Conservation (phyloP, 805 yeast species). For the Scheffersomyces stipitis region DNA sequence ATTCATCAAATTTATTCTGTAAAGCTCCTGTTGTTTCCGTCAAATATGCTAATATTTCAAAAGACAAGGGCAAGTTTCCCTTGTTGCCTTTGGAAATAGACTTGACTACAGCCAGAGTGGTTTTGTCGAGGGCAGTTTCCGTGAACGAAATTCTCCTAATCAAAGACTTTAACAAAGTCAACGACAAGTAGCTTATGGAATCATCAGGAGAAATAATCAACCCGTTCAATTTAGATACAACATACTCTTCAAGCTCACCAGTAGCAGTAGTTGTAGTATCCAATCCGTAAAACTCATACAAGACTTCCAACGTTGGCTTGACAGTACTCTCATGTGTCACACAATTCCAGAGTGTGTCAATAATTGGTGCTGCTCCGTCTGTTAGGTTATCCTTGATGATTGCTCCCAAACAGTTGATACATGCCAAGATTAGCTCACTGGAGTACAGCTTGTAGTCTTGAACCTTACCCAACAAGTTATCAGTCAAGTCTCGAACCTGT, state of each 20-base stretch:
- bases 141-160: conserved; percentile 6
- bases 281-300: conserved; percentile 8
- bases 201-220: conserved; percentile 30
- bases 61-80: not conserved
- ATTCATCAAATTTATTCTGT: not conserved
- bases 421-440: conserved; percentile 27
- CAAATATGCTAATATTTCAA: conserved; percentile 1
- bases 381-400: conserved; percentile 11
- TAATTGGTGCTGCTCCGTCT: conserved; percentile 6
- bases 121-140: conserved; percentile 3
- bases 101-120: conserved; percentile 3
- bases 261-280: conserved; percentile 9
- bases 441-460: conserved; percentile 23
- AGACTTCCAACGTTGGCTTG: conserved; percentile 24
- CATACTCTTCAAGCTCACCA: conserved; percentile 12
- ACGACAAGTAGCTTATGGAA: conserved; percentile 7
- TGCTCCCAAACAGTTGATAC: conserved; percentile 25
- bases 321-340: conserved; percentile 27
- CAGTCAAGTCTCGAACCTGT: conserved; percentile 1
- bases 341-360: conserved; percentile 19
- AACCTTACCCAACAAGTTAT: conserved; percentile 12
- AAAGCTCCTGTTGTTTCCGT: not conserved
- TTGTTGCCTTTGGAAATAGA: not conserved
- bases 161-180: conserved; percentile 6
- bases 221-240: conserved; percentile 17